Evolutionary conservation across 306 rosid genomes (phyloP).

Genomic region (Morella rubra): DNA sequence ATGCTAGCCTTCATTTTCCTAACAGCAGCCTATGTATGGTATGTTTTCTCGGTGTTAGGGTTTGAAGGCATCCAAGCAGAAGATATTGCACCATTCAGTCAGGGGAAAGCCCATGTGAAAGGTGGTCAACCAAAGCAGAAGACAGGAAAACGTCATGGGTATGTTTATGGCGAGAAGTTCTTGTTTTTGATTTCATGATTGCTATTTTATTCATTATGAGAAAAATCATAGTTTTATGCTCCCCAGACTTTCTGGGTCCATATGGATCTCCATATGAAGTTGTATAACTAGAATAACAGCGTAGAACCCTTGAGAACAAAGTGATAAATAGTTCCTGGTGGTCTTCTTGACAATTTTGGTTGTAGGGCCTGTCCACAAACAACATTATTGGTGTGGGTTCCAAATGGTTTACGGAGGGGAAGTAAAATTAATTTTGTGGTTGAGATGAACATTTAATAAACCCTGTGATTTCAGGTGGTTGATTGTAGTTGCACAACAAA

Average conservation of each 20-base stretch:
- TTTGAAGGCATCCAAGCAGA: conserved; percentile 51
- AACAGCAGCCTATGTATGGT: conserved; percentile 8
- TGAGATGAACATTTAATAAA: background rate
- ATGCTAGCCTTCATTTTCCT: conserved; percentile 3
- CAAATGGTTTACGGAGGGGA: background rate
- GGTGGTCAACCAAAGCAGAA: conserved; percentile 65
- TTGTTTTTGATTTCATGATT: background rate
- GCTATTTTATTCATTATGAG: background rate
- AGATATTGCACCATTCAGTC: conserved; percentile 52
- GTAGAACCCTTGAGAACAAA: background rate
- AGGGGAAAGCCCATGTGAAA: conserved; percentile 54
- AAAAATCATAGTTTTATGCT: background rate
- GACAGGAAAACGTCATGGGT: conserved; percentile 85
- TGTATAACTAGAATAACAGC: background rate
- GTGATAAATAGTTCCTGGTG: background rate
- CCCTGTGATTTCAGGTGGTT: background rate
- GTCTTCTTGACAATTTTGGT: background rate
- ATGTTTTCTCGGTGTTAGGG: conserved; percentile 39
- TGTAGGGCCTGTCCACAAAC: background rate
- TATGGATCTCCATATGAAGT: background rate
- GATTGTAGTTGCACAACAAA: background rate
- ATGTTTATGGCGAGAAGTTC: conserved; percentile 32
- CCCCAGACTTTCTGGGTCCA: background rate
- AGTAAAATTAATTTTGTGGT: background rate
- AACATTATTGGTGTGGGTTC: background rate